These are phyloP conservation scores for Colletotrichum cordylinicola DNA, from an alignment of 2,329 filamentous ascomycete species.

Conservation along the genomic window DNA sequence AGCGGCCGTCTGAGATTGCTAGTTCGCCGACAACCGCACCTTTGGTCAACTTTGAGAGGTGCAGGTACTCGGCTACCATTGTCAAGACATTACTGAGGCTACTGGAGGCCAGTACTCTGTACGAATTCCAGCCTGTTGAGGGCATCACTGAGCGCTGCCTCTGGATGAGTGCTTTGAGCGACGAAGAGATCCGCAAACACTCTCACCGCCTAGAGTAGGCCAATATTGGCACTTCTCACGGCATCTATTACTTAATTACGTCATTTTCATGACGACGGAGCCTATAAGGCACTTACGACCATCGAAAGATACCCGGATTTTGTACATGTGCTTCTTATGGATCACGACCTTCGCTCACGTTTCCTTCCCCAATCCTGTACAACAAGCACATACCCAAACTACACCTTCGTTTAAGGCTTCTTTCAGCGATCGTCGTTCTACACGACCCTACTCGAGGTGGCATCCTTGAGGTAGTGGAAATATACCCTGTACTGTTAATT, in stretches of 20 bases:
- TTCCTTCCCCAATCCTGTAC: slow-evolving; percentile 11
- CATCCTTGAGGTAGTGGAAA: background rate
- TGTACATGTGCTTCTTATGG: slow-evolving; percentile 3
- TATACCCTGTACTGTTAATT: slow-evolving; percentile 21
- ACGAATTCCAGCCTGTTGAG: slow-evolving; percentile 76
- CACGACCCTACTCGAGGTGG: background rate
- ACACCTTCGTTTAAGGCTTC: background rate
- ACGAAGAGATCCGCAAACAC: slow-evolving; percentile 72
- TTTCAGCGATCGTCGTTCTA: background rate
- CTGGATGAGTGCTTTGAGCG: slow-evolving; percentile 81
- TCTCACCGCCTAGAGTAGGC: slow-evolving; percentile 55
- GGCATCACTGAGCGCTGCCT: slow-evolving; percentile 81
- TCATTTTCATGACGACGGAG: background rate
- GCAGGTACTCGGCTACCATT: slow-evolving; percentile 75
- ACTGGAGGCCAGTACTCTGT: slow-evolving; percentile 79
- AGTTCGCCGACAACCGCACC: slow-evolving; percentile 70
- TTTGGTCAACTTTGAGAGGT: slow-evolving; percentile 84
- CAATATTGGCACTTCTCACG: background rate
- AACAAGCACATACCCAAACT: slow-evolving; percentile 7
- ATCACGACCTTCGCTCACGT: slow-evolving; percentile 12
- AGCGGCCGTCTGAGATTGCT: slow-evolving; percentile 77
- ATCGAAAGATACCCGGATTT: background rate
- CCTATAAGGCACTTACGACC: background rate
- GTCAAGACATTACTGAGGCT: slow-evolving; percentile 81
- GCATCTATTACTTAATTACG: background rate